Conservation (phyloP, 441 rosid species). For the Omphalea diandra region DNA sequence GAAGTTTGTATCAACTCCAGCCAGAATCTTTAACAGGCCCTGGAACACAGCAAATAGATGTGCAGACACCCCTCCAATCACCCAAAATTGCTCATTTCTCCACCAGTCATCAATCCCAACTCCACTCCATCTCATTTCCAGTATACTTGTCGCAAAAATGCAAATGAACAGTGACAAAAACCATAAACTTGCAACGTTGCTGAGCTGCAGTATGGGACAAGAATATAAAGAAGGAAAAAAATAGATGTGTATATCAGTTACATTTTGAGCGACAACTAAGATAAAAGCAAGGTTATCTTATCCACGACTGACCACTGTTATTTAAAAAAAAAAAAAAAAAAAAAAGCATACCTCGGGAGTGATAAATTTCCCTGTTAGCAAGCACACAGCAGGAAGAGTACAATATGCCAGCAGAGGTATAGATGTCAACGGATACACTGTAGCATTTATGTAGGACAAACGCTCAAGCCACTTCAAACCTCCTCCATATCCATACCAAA, state of each 20-base stretch:
- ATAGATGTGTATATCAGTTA: conserved; percentile 4
- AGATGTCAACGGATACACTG: conserved; percentile 93
- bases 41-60: conserved; percentile 89
- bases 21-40: conserved; percentile 80
- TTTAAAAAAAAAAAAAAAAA: neutral
- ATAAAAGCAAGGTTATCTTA: no score
- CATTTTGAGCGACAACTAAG: no score
- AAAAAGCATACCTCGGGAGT: conserved; percentile 69
- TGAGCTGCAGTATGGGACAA: no score
- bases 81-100: conserved; percentile 98
- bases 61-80: conserved; percentile 94
- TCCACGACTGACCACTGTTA: no score
- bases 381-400: conserved; percentile 80
- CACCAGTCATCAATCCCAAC: conserved; percentile 98
- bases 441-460: conserved; percentile 83
- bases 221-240: no score
- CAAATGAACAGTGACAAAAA: conserved; percentile 78
- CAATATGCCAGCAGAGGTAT: conserved; percentile 93
- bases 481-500: conserved; percentile 85
- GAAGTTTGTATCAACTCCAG: conserved; percentile 90
- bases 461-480: conserved; percentile 91
- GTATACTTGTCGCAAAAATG: conserved; percentile 77
- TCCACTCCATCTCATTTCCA: conserved; percentile 96
- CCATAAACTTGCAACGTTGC: conserved; percentile 87
- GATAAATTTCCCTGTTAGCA: conserved; percentile 92